These are phyloP conservation scores for Stephania cephalantha DNA, from an alignment of 164 flowering plant species.

Conservation along the genomic window DNA sequence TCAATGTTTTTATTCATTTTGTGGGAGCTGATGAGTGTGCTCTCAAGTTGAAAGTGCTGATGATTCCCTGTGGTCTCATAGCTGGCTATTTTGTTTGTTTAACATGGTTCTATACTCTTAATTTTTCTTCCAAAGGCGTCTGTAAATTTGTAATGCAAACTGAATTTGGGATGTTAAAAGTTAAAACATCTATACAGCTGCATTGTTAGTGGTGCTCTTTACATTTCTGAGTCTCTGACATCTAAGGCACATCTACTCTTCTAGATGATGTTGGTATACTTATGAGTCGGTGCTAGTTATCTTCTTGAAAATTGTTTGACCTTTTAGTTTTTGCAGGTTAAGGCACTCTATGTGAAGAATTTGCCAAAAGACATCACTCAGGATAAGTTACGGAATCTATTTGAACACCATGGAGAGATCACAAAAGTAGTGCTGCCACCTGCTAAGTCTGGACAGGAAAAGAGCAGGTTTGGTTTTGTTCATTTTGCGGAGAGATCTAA, in stretches of 20 bases:
- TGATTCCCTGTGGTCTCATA: not conserved
- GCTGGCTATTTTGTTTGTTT: not conserved
- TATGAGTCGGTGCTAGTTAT: not conserved
- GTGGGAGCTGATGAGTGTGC: not conserved
- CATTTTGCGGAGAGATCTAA: constrained; percentile 77
- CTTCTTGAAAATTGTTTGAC: not conserved
- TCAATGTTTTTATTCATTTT: not conserved
- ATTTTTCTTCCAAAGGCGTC: not conserved
- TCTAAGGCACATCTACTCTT: constrained; percentile 15
- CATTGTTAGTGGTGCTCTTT: constrained; percentile 15
- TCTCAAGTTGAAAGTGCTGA: not conserved
- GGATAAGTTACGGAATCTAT: constrained; percentile 56
- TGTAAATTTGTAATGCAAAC: not conserved
- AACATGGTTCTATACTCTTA: not conserved
- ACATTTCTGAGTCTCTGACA: too few species aligned
- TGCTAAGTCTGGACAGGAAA: constrained; percentile 70
- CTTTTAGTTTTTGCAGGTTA: constrained; percentile 42
- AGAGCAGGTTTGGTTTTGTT: constrained; percentile 74
- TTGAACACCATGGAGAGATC: constrained; percentile 76
- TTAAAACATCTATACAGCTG: not conserved
- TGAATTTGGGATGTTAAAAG: not conserved
- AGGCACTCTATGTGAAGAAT: constrained; percentile 82
- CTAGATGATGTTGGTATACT: constrained; percentile 19
- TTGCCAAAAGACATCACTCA: constrained; percentile 62
- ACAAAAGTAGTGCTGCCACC: constrained; percentile 83